Base-by-base conservation (phyloP, 345 rosid species). In the Jatropha curcas region DNA sequence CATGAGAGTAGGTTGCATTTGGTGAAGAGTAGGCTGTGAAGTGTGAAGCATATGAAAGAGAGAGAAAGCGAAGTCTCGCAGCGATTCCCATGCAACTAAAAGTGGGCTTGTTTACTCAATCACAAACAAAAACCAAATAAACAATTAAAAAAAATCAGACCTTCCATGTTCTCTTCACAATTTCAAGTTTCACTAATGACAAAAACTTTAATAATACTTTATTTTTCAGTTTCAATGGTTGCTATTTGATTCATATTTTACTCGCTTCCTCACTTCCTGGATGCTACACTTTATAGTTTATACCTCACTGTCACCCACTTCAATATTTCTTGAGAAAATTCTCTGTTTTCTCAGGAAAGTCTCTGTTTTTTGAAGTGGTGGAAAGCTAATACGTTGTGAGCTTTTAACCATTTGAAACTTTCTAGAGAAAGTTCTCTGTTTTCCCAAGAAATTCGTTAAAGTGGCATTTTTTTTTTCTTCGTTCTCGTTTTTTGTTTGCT, bases 41-140 rank as follows among this genome's bases (percentile, higher is more conserved):
- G 43, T 4, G 51, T 12, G 51, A 46, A 16, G 35, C 45, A 33
- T 20, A 60, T 33, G 65, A 7, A 20, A 34, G 43, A 17, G 25
- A 34, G 22, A 28, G 45, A 60, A n/a, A 34, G 25, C 1, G 45
- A 28, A 3, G 11, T 17, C 20, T 37, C 5, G 41, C 76, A 39
- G 76, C 76, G 20, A 17, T 55, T 64, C 53, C 70, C 76, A 73
- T 73, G 70, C 76, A 64, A 55, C n/a, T n/a, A 11, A 39, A 64
- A 73, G 63, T 53, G 70, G 31, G 51, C 20, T 30, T 39, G 70
- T 35, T 50, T 30, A 5, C 68, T 24, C 37, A 72, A 56, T 53
- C 60, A 39, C 24, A 39, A 63, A 64, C 69, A 73, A 30, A n/a
- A 3, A 46, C 2, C 20, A 5, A 37, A 37, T 53, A 13, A 56